Evolutionary conservation across 2,329 filamentous ascomycete species (phyloP), one percentile per base, ranked within the genome.

Genomic region (Cyphellophora europaea): DNA sequence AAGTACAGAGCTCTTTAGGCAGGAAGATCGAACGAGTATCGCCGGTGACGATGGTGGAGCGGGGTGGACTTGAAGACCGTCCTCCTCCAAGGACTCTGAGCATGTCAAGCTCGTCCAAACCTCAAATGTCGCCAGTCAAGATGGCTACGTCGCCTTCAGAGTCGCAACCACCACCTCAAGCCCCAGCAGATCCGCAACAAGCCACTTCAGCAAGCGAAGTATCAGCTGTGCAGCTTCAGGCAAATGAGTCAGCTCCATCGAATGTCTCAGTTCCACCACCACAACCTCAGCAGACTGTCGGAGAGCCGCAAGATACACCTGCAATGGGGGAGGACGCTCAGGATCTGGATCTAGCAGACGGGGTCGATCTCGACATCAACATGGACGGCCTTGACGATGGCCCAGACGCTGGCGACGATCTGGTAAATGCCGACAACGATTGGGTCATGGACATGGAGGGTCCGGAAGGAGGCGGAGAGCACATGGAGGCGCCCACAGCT

Each of bases 391-490:
- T 72, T 16, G 59, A 66, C 11, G 58, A 57, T 19, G 44, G 40
- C 16, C 23, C 35, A 29, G 50, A 50, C 19, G 54, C 59, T 27
- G 53, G 56, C 13, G 55, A 59, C 13, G 51, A 58, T 6, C 53
- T 53, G 27, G 54, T 56, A 11, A 67, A 66, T 12, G 66, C 70
- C 10, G 70, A 65, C 13, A 78, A 72, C 18, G 82, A 87, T 44
- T 87, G 82, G 82, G 77, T 86, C 3, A 78, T 87, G 38, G 74
- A 87, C 18, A 74, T 78, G 36, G 79, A 81, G 72, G 59, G 43
- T 58, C 62, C 30, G 12, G 38, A 27, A 15, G 33, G 38, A 18
- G 29, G 33, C 27, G 35, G 15, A 5, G 37, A 34, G 18, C 38
- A 38, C 6, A 15, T 35, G 16, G 25, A 30, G 6, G 16, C 8